phyloP scores from a whole-genome alignment of 768 basidiomycete species.

The Brasilioporus rufonigricans region DNA sequence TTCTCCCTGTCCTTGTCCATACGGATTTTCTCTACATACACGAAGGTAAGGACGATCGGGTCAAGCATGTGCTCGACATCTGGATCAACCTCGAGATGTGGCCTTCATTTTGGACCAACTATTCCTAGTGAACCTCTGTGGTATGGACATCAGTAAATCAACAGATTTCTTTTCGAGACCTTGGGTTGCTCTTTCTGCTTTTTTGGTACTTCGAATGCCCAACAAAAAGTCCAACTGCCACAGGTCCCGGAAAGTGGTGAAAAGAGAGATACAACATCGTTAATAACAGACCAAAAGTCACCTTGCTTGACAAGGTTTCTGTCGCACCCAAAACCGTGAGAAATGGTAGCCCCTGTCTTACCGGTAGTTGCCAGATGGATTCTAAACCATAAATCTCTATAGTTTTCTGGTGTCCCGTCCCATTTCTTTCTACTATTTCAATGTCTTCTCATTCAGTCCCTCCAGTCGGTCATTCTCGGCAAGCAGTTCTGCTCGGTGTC shows the following conservation, averaged over 20 bases:
- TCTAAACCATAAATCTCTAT: too few relatives aligned
- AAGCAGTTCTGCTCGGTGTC: neutral
- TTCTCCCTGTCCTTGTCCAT: slow-evolving; percentile 21
- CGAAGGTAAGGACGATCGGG: slow-evolving; percentile 28
- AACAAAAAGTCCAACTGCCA: too few relatives aligned
- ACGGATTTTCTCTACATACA: slow-evolving; percentile 33
- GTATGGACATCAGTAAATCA: too few relatives aligned
- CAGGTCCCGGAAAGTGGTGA: too few relatives aligned
- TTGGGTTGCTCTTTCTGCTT: too few relatives aligned
- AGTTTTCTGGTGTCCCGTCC: neutral
- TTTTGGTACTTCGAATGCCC: too few relatives aligned
- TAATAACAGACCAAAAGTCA: too few relatives aligned
- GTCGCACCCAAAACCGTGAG: too few relatives aligned
- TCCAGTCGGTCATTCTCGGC: neutral
- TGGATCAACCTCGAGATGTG: slow-evolving; percentile 21
- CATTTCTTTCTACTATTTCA: neutral
- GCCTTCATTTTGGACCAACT: slow-evolving; percentile 14
- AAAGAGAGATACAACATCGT: too few relatives aligned
- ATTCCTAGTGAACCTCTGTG: slow-evolving; percentile 20
- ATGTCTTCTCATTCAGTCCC: neutral
- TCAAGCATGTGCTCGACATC: slow-evolving; percentile 26
- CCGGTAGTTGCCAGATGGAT: too few relatives aligned
- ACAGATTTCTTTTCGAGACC: slow-evolving; percentile 15
- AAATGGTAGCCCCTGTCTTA: too few relatives aligned
- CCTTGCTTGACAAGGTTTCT: too few relatives aligned